Base-by-base conservation (phyloP, 2,329 filamentous ascomycete genomes). In the Xylariaceae sp. region DNA sequence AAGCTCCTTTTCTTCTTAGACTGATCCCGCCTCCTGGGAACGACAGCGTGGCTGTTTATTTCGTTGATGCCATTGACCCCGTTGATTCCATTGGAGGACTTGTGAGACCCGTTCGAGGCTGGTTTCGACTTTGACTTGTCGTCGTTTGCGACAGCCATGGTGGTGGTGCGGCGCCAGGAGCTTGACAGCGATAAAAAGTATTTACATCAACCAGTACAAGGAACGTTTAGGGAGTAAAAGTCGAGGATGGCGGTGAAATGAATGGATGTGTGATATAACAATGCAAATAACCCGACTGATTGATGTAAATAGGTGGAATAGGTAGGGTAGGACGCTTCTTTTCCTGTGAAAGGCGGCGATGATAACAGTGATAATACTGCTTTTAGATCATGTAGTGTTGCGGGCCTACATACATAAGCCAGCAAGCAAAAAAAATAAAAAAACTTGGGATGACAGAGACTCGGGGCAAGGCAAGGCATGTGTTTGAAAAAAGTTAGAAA, bases 91-190 rank as follows among this genome's bases (percentile, higher is more conserved):
- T 70, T 70, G 40, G 54, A 23, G 57, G 60, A 51, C 54, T 75
- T 74, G 50, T 69, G 61, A 48, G 74, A 71, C 63, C 78, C 76
- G 65, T 77, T 81, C 57, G 71, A 70, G 43, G 55, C 54, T 6
- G 57, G 37, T 32, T 56, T 56, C 7, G 58, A 37, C 40, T 64
- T 65, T 10, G 50, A 51, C 47, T 61, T 66, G 42, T 56, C 61
- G 58, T 66, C 57, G 46, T 53, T 60, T 29, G 53, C 48, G 61
- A 56, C 53, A 54, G 57, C 59, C 65, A 67, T 67, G 41, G 44
- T 59, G 29, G n/a, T n/a, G 23, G 43, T n/a, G 51, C 23, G 32
- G 48, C 52, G 44, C 16, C 14, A 44, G 40, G 14, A 44, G 43
- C 37, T 48, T 12, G 46, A 52, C 48, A 32, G 43, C 37, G 40